These are phyloP conservation scores for Cutaneotrichosporon sp. DNA, from an alignment of 1,284 basidiomycete genomes.

Conservation along the genomic window DNA sequence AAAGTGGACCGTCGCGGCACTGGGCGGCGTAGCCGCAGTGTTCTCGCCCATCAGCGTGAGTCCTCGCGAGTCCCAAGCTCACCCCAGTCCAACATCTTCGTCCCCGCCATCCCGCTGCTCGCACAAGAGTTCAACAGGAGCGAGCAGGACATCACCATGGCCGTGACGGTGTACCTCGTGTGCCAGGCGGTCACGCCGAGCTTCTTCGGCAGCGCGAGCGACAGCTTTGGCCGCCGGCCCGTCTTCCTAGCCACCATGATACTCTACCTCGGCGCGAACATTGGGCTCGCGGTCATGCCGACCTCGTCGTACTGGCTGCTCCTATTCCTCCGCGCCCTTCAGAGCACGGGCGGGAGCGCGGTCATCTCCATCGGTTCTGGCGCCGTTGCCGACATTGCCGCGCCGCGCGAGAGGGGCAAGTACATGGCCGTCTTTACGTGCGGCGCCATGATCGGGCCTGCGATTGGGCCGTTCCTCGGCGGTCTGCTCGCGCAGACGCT, in stretches of 20 bases:
- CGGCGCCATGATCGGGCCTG: conserved; percentile 19
- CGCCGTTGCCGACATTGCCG: conserved; percentile 48
- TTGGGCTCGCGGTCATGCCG: conserved; percentile 49
- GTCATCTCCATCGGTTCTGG: conserved; percentile 52
- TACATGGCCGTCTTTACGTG: conserved; percentile 45
- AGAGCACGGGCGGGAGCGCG: conserved; percentile 49
- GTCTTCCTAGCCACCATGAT: conserved; percentile 47
- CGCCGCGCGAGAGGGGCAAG: conserved; percentile 49
- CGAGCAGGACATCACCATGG: conserved; percentile 47
- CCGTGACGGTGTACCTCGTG: conserved; percentile 50
- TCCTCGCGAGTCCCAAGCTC: background rate
- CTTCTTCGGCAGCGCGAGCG: conserved; percentile 48
- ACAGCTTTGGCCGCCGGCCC: conserved; percentile 45
- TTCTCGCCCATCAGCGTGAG: conserved; percentile 34
- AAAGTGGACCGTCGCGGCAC: conserved; percentile 36
- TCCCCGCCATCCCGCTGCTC: conserved; percentile 35
- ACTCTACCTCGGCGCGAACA: conserved; percentile 48
- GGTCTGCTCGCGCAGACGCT: conserved; percentile 31
- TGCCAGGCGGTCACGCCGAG: conserved; percentile 52
- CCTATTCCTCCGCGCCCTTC: conserved; percentile 46
- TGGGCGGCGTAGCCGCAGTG: conserved; percentile 37
- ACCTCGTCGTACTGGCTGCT: conserved; percentile 48
- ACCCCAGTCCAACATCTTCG: conserved; percentile 24
- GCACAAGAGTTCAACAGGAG: conserved; percentile 37
- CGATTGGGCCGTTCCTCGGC: conserved; percentile 35